Evolutionary conservation across 495 filamentous ascomycete species (phyloP), one percentile per base, ranked within the genome.

Genomic region (Podospora pseudopauciseta): DNA sequence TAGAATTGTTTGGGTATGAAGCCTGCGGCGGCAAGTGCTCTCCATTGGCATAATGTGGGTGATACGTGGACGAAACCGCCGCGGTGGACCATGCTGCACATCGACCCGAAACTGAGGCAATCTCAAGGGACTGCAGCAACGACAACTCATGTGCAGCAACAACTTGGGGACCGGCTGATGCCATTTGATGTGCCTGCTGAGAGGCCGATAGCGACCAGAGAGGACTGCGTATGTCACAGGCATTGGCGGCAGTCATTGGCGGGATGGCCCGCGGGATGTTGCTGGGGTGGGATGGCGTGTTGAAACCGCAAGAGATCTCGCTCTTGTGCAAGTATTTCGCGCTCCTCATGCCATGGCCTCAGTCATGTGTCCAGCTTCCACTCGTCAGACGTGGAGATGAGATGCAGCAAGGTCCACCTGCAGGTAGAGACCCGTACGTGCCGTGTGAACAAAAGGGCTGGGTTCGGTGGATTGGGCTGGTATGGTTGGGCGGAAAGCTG

Each of bases 1-100:
- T 20, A 92, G 76, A 19, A 85, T 65, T 6, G 85, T 72, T 2
- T 87, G 84, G 20, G 92, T 80, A 69, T 82, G 81, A 65, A 81
- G 73, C 54, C 54, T 65, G 64, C 79, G 63, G 64, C 78, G 63
- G 15, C 60, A 20, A 18, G 23, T 66, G 11, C 63, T 18, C 9
- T n/a, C 23, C n/a, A 34, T 56, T 26, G 4, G n/a, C 32, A 20
- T 32, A 3, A 58, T 53, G n/a, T 58, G 32, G 23, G 54, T 44
- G 44, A 28, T 54, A 19, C 53, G 60, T 5, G 44, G 68, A 63
- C 54, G 59, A 53, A 32, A 3, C 23, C 53, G 19, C 64, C 57
- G n/a, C 3, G 34, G 34, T 55, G 28, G 13, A 7, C 19, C 28
- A 18, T 64, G 59, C 59, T 66, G 67, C 59, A 65, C 19, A 9